Percentiles rank a stretch among this genome's conserved stretches.
Conservation (phyloP, 2,329 filamentous ascomycete genomes). For the Colletotrichum destructivum region DNA sequence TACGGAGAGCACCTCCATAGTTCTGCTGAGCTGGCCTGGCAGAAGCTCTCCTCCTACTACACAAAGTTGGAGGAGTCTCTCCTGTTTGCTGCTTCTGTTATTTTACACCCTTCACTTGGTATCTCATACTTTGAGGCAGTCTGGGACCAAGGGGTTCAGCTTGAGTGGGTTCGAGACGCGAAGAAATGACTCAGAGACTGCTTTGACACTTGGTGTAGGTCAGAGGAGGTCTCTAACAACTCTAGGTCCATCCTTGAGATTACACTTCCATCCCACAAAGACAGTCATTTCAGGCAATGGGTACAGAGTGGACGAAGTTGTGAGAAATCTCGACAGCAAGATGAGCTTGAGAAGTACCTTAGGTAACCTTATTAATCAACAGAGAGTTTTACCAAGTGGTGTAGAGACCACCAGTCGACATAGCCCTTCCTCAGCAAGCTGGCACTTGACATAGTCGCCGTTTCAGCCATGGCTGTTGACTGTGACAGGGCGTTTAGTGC, state of each 20-base stretch:
- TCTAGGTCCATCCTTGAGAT: background rate
- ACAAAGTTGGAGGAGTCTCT: background rate
- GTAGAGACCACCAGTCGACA: background rate
- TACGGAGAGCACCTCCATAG: background rate
- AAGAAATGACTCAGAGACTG: background rate
- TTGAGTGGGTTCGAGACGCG: background rate
- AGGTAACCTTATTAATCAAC: background rate
- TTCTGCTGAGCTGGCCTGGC: background rate
- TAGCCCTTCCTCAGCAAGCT: conserved; percentile 1
- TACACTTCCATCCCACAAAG: background rate
- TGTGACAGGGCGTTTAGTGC: background rate
- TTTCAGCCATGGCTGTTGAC: background rate
- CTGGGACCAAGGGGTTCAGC: background rate
- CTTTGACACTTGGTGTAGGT: background rate
- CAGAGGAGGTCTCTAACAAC: background rate
- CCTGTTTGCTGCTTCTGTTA: background rate
- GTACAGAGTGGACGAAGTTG: background rate
- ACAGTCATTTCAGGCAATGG: background rate
- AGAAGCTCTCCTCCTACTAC: conserved; percentile 1
- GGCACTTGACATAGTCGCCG: background rate
- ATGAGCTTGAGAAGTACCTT: background rate
- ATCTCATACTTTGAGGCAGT: conserved; percentile 1
- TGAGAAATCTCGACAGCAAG: background rate
- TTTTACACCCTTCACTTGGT: background rate
- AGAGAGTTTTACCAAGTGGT: conserved; percentile 1